phyloP scores from a whole-genome alignment of 345 rosid species.

The Hevea brasiliensis region DNA sequence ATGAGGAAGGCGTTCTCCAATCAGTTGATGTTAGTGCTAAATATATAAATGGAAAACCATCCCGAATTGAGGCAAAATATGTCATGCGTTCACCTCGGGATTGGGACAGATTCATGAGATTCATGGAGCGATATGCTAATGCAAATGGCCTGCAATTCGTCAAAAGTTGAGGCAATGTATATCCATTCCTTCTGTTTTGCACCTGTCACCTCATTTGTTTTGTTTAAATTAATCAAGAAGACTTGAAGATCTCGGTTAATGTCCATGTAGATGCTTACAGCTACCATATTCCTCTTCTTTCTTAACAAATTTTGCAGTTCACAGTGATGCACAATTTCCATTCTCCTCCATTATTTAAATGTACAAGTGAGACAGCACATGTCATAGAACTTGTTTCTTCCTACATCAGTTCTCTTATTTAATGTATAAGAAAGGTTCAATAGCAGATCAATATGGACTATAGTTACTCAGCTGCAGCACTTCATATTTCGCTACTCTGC shows the following conservation, averaged over 20 bases:
- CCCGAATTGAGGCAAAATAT: slow-evolving; percentile 79
- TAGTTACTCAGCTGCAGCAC: neutral
- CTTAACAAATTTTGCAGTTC: slow-evolving; percentile 27
- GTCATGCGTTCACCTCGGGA: slow-evolving; percentile 77
- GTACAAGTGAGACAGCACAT: slow-evolving; percentile 6
- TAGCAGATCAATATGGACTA: neutral
- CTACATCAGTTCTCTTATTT: neutral
- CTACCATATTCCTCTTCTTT: slow-evolving; percentile 11
- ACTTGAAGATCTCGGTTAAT: slow-evolving; percentile 11
- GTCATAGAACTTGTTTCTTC: neutral
- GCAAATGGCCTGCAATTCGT: slow-evolving; percentile 82
- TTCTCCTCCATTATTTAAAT: slow-evolving; percentile 12
- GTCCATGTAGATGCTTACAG: neutral
- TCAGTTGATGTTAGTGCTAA: slow-evolving; percentile 92
- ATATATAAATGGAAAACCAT: slow-evolving; percentile 86
- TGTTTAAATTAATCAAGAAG: slow-evolving; percentile 11
- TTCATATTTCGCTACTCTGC: neutral
- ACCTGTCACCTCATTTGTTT: slow-evolving; percentile 13
- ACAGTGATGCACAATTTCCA: slow-evolving; percentile 1
- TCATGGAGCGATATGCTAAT: slow-evolving; percentile 90
- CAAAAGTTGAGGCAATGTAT: slow-evolving; percentile 57
- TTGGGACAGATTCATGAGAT: slow-evolving; percentile 98
- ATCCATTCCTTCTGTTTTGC: slow-evolving; percentile 21
- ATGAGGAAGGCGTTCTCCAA: slow-evolving; percentile 91
- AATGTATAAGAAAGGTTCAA: neutral